These are phyloP conservation scores for Teunomyces atbi DNA, from an alignment of 805 yeast genomes.

Conservation along the genomic window DNA sequence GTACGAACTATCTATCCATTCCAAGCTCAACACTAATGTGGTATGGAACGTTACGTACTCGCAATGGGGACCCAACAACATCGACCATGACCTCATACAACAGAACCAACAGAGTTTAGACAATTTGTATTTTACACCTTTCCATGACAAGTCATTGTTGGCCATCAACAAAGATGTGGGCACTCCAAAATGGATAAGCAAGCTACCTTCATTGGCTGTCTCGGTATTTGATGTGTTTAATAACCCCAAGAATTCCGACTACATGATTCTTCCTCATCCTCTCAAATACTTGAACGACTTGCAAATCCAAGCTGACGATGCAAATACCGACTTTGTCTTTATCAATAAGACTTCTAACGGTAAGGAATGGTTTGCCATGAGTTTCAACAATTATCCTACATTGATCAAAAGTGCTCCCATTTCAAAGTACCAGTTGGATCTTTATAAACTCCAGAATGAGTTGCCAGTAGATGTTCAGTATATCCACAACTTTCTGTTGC, in stretches of 20 bases:
- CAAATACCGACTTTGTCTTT: conserved; percentile 46
- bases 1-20: conserved; percentile 73
- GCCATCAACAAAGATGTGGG: conserved; percentile 72
- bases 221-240: conserved; percentile 75
- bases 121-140: conserved; percentile 76
- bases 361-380: conserved; percentile 81
- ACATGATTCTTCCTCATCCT: conserved; percentile 69
- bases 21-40: conserved; percentile 52
- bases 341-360: conserved; percentile 66
- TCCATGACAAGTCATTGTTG: conserved; percentile 73
- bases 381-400: conserved; percentile 74
- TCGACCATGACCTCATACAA: conserved; percentile 57
- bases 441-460: conserved; percentile 24
- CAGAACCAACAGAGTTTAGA: conserved; percentile 61
- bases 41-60: conserved; percentile 86
- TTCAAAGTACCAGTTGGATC: conserved; percentile 54
- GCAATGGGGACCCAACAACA: conserved; percentile 88
- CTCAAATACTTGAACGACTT: conserved; percentile 40
- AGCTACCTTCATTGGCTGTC: conserved; percentile 68
- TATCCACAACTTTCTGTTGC: conserved; percentile 18
- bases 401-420: conserved; percentile 76
- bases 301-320: conserved; percentile 21
- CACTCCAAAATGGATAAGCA: conserved; percentile 76
- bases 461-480: conserved; percentile 14
- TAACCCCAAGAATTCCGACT: conserved; percentile 25